Percentiles rank a stretch among this genome's conserved stretches.
These are phyloP conservation scores for Trichoderma oligosporum DNA, from an alignment of 2,329 filamentous ascomycete species.

Conservation along the genomic window DNA sequence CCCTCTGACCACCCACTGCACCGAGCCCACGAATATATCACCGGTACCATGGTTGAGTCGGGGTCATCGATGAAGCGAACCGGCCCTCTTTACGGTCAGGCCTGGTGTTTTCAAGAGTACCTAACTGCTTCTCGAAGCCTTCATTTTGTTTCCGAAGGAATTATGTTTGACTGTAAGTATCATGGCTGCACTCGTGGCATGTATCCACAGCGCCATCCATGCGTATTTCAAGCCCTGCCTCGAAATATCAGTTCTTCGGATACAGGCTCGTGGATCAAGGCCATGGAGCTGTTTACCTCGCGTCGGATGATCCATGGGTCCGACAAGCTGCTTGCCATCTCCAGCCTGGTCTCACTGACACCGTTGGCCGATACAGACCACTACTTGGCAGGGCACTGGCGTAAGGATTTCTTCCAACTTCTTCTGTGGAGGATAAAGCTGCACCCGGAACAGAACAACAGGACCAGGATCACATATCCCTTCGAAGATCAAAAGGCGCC, in stretches of 20 bases:
- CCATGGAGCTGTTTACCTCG: constrained; percentile 5
- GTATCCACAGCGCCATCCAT: too few species aligned
- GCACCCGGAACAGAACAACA: background rate
- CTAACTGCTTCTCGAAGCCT: background rate
- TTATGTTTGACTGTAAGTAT: background rate
- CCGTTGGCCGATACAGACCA: background rate
- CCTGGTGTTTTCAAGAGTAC: constrained; percentile 6
- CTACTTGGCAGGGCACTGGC: constrained; percentile 17
- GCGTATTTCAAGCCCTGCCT: too few species aligned
- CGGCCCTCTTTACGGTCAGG: constrained; percentile 8
- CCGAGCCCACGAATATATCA: too few species aligned
- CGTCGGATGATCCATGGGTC: background rate
- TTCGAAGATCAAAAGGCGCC: constrained; percentile 2
- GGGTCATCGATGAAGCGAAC: background rate
- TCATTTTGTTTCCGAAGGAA: background rate
- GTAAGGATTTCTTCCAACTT: background rate
- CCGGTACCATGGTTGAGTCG: too few species aligned
- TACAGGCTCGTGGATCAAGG: background rate
- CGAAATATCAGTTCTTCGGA: too few species aligned
- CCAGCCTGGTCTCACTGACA: background rate
- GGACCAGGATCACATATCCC: background rate
- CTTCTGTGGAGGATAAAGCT: constrained; percentile 14
- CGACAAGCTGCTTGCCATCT: constrained; percentile 1
- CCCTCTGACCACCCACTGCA: background rate
- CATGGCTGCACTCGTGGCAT: background rate